phyloP scores from a whole-genome alignment of 306 rosid genomes.

The Trifolium fragiferum region DNA sequence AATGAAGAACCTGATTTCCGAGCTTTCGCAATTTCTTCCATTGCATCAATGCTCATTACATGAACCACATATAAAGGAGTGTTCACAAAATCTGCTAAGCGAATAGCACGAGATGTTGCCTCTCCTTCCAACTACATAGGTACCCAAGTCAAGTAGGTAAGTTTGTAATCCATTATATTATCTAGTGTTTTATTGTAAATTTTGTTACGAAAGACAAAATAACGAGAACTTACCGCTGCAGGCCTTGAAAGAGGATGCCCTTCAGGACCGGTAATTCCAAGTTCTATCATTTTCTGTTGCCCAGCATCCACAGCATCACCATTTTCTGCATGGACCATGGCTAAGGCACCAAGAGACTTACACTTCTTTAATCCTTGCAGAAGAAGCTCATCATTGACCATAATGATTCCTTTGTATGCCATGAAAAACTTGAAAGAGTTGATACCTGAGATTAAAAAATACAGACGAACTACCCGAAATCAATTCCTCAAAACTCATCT shows the following conservation, averaged over 20 bases:
- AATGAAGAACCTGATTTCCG: constrained; percentile 69
- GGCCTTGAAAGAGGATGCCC: constrained; percentile 51
- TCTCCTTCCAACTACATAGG: constrained; percentile 85
- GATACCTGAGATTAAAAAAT: constrained; percentile 60
- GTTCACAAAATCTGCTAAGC: constrained; percentile 78
- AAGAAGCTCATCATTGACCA: constrained; percentile 88
- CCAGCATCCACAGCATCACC: constrained; percentile 92
- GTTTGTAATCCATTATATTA: no score
- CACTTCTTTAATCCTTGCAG: constrained; percentile 82
- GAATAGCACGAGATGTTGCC: constrained; percentile 92
- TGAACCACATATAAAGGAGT: constrained; percentile 93
- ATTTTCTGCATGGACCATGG: constrained; percentile 99
- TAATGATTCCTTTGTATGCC: constrained; percentile 85
- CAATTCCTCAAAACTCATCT: constrained; percentile 31
- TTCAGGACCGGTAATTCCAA: constrained; percentile 94
- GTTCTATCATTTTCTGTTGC: constrained; percentile 86
- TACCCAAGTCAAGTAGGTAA: not conserved
- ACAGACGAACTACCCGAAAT: constrained; percentile 15
- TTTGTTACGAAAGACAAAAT: no score
- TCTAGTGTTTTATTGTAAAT: no score
- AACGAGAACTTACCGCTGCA: not conserved
- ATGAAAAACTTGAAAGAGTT: constrained; percentile 95
- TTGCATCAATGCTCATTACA: constrained; percentile 96
- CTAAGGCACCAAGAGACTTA: constrained; percentile 94
- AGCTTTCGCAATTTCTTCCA: constrained; percentile 94